A percentile compares a stretch with the other conserved stretches of the same genome.
These are phyloP conservation scores for Diospyros kaki DNA, from an alignment of 148 eudicot genomes.

Conservation along the genomic window DNA sequence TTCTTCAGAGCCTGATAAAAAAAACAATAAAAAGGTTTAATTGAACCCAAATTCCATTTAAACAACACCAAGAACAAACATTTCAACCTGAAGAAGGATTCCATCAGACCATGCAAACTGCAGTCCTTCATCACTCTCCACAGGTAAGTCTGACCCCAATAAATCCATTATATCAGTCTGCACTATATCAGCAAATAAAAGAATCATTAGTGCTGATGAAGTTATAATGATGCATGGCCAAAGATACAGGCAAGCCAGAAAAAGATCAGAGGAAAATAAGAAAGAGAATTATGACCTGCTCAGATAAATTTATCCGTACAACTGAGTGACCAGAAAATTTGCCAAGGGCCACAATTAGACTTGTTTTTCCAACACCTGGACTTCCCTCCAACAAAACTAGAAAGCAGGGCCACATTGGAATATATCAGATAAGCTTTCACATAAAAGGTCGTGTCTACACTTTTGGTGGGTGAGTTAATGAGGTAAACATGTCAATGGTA, in stretches of 20 bases:
- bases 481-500: background rate
- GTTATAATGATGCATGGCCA: background rate
- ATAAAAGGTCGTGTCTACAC: background rate
- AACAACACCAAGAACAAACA: slow-evolving; percentile 5
- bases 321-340: slow-evolving; percentile 86
- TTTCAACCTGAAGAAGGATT: slow-evolving; percentile 75
- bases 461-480: background rate
- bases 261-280: slow-evolving; percentile 7
- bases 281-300: slow-evolving; percentile 60
- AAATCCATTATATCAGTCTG: slow-evolving; percentile 99
- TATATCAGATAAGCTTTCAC: slow-evolving; percentile 13
- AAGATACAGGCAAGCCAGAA: background rate
- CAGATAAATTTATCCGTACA: slow-evolving; percentile 92
- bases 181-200: slow-evolving; percentile 17
- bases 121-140: slow-evolving; percentile 85
- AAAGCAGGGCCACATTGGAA: slow-evolving; percentile 15
- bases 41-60: background rate
- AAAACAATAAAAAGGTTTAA: slow-evolving; percentile 10
- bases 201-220: background rate
- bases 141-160: slow-evolving; percentile 94
- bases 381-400: slow-evolving; percentile 94
- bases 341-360: slow-evolving; percentile 77
- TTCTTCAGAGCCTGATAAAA: slow-evolving; percentile 69
- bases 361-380: slow-evolving; percentile 98
- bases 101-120: slow-evolving; percentile 99